These are phyloP conservation scores for Mycena galericulata DNA, from an alignment of 768 basidiomycete species.

Conservation along the genomic window DNA sequence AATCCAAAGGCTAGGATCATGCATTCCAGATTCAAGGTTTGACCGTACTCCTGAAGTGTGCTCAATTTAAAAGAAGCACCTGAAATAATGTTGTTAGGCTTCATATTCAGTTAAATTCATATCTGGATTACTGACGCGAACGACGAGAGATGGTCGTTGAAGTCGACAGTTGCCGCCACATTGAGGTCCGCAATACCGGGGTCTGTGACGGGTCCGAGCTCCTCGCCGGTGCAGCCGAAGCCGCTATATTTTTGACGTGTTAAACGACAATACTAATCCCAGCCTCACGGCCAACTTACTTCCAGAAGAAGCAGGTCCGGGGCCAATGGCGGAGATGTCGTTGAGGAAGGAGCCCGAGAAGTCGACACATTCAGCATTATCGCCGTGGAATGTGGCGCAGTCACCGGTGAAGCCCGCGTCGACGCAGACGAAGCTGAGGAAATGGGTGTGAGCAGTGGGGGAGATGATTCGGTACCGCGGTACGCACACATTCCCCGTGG, in stretches of 20 bases:
- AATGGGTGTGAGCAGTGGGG: neutral
- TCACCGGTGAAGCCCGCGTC: neutral
- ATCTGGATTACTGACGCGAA: neutral
- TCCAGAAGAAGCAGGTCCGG: conserved; percentile 2
- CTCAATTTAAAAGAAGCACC: neutral
- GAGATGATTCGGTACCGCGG: neutral
- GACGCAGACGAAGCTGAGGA: conserved; percentile 7
- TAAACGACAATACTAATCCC: neutral
- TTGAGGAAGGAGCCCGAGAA: neutral
- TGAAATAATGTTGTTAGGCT: neutral
- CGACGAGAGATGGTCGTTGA: conserved; percentile 4
- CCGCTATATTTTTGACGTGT: neutral
- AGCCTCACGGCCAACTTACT: neutral
- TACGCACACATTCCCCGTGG: conserved; percentile 8
- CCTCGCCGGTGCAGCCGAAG: neutral
- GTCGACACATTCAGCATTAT: neutral
- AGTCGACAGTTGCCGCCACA: neutral
- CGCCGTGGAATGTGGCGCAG: neutral
- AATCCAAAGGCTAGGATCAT: neutral
- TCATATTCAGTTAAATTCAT: neutral
- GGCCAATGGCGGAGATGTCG: conserved; percentile 1
- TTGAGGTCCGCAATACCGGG: conserved; percentile 1
- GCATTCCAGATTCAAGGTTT: neutral
- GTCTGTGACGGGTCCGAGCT: conserved; percentile 5
- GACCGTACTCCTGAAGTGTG: neutral